Percentiles rank a stretch among this genome's conserved stretches.
Evolutionary conservation across 2,329 filamentous ascomycete genomes (phyloP).

Genomic region (Phialophora expanda): DNA sequence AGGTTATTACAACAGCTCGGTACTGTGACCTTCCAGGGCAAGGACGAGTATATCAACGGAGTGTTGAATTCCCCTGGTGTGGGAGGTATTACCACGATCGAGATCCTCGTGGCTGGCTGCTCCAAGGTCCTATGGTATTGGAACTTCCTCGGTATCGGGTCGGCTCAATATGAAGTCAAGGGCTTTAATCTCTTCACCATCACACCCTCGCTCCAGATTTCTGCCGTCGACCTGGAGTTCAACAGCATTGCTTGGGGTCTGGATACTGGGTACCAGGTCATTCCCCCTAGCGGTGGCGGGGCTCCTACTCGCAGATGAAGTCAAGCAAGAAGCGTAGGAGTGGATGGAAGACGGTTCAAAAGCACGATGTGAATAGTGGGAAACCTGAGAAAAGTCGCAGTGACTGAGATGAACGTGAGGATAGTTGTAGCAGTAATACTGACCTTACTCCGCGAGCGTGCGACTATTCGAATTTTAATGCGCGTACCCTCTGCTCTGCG

Average conservation of each 20-base stretch:
- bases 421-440: background rate
- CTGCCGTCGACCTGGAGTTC: slow-evolving; percentile 31
- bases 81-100: slow-evolving; percentile 32
- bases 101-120: slow-evolving; percentile 33
- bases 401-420: background rate
- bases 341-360: background rate
- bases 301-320: slow-evolving; percentile 15
- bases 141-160: slow-evolving; percentile 35
- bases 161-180: slow-evolving; percentile 32
- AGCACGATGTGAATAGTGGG: background rate
- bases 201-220: slow-evolving; percentile 25
- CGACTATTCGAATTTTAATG: background rate
- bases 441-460: background rate
- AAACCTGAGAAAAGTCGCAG: background rate
- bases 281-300: slow-evolving; percentile 20
- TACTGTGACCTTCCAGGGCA: slow-evolving; percentile 31
- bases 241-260: slow-evolving; percentile 37
- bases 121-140: slow-evolving; percentile 35
- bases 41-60: slow-evolving; percentile 33
- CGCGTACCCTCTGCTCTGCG: background rate
- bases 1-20: slow-evolving; percentile 29
- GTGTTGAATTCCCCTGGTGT: slow-evolving; percentile 31
- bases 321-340: background rate
- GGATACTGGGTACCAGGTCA: slow-evolving; percentile 34
- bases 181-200: slow-evolving; percentile 36